phyloP scores from a whole-genome alignment of 2,329 filamentous ascomycete genomes.

The Alternaria solani region DNA sequence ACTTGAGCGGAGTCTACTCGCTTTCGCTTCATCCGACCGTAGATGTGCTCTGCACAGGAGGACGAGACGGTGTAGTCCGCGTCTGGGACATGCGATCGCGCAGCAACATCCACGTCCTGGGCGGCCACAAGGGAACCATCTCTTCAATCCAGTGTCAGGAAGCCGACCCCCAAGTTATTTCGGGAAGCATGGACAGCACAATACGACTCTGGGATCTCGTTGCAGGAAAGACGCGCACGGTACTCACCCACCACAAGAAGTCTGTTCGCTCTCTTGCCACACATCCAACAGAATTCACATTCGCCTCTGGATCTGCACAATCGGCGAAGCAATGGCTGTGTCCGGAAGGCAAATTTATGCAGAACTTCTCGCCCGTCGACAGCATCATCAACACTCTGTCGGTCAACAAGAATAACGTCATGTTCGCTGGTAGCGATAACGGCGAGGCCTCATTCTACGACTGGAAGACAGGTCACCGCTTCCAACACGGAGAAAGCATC shows the following conservation, averaged over 20 bases:
- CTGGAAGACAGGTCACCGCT: conserved; percentile 95
- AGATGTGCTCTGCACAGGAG: conserved; percentile 93
- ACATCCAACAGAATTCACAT: conserved; percentile 94
- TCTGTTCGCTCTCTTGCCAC: conserved; percentile 84
- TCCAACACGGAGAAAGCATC: conserved; percentile 87
- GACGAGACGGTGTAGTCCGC: conserved; percentile 89
- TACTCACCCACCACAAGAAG: conserved; percentile 98
- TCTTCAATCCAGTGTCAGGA: conserved; percentile 92
- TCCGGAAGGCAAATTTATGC: conserved; percentile 97
- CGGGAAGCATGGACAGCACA: conserved; percentile 79
- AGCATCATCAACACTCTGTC: conserved; percentile 93
- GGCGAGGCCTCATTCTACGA: conserved; percentile 98
- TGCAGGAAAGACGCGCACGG: conserved; percentile 94
- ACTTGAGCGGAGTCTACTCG: conserved; percentile 94
- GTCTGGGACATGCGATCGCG: conserved; percentile 98
- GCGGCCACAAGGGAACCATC: conserved; percentile 90
- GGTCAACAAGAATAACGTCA: conserved; percentile 92
- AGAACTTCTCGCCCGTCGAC: conserved; percentile 97
- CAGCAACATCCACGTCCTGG: conserved; percentile 92
- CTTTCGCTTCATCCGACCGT: conserved; percentile 92
- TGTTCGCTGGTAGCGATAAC: conserved; percentile 95
- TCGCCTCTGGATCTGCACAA: conserved; percentile 88
- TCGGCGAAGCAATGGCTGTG: conserved; percentile 99
- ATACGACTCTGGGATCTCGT: conserved; percentile 85
- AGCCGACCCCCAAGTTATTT: conserved; percentile 94